Percentiles rank a stretch among this genome's conserved stretches.
Evolutionary conservation across 768 basidiomycete species (phyloP).

Genomic region (Thelephora aurantiotincta): DNA sequence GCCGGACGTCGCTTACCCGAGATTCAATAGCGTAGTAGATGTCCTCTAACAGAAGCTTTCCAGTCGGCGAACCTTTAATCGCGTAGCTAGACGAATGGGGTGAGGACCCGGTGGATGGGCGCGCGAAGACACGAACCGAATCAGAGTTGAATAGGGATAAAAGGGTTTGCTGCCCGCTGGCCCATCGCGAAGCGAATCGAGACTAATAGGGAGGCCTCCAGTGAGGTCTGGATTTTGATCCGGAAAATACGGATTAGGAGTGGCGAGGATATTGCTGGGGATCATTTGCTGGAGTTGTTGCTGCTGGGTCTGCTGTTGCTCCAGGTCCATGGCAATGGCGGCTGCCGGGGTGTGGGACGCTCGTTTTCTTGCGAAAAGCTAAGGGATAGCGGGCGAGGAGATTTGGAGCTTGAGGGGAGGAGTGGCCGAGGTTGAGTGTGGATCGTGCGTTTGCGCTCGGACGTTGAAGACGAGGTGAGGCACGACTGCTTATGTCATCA

Average conservation of each 20-base stretch:
- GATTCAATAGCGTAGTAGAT: slow-evolving; percentile 89
- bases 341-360: too few species aligned
- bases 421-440: too few species aligned
- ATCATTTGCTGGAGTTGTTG: slow-evolving; percentile 31
- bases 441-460: too few species aligned
- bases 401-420: too few species aligned
- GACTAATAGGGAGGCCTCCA: slow-evolving; percentile 74
- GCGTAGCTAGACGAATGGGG: slow-evolving; percentile 44
- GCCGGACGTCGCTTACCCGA: slow-evolving; percentile 36
- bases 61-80: slow-evolving; percentile 83
- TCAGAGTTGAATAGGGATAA: slow-evolving; percentile 84
- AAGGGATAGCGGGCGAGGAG: too few species aligned
- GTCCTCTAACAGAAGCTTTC: slow-evolving; percentile 75
- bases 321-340: slow-evolving; percentile 16
- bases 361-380: too few species aligned
- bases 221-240: slow-evolving; percentile 62
- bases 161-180: slow-evolving; percentile 85
- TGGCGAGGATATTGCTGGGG: slow-evolving; percentile 15
- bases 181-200: slow-evolving; percentile 75
- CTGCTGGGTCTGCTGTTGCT: slow-evolving; percentile 23
- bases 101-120: neutral
- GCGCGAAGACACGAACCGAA: slow-evolving; percentile 42
- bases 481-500: too few species aligned
- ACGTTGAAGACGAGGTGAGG: too few species aligned
- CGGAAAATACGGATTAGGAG: slow-evolving; percentile 52